Conservation (phyloP, 331 rosid genomes). For the Pyracantha coccinea region DNA sequence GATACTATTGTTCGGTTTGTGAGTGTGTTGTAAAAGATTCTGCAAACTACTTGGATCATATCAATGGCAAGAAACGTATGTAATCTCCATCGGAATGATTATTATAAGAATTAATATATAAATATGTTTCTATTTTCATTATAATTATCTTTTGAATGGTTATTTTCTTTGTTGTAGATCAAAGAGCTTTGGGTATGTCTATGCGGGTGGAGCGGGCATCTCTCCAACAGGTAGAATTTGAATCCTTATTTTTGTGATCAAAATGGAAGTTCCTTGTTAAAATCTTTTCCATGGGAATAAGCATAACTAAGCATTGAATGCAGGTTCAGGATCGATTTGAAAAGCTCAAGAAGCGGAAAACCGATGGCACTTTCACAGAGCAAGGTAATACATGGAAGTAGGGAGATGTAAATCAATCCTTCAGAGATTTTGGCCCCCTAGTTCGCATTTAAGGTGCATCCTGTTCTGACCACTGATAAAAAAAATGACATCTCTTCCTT, state of each 20-base stretch:
- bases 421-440: neutral
- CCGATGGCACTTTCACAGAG: constrained; percentile 69
- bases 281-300: neutral
- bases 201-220: constrained; percentile 95
- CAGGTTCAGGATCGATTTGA: constrained; percentile 94
- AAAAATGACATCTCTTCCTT: neutral
- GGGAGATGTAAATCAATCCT: neutral
- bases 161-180: constrained; percentile 43
- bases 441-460: neutral
- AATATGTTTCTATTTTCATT: neutral
- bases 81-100: neutral
- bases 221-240: constrained; percentile 58
- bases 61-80: constrained; percentile 99
- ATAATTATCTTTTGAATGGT: constrained; percentile 15
- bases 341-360: constrained; percentile 78
- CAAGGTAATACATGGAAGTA: constrained; percentile 50
- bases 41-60: constrained; percentile 96
- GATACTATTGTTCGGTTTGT: constrained; percentile 92
- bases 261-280: neutral
- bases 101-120: constrained; percentile 2
- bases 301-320: neutral
- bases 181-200: constrained; percentile 99
- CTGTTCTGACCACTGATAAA: neutral
- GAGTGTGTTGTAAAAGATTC: constrained; percentile 98
- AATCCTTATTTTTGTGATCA: constrained; percentile 4